Evolutionary conservation across 108 stramenopile genomes (phyloP), one percentile per base, ranked within the genome.

Genomic region (Cylindrotheca closterium): DNA sequence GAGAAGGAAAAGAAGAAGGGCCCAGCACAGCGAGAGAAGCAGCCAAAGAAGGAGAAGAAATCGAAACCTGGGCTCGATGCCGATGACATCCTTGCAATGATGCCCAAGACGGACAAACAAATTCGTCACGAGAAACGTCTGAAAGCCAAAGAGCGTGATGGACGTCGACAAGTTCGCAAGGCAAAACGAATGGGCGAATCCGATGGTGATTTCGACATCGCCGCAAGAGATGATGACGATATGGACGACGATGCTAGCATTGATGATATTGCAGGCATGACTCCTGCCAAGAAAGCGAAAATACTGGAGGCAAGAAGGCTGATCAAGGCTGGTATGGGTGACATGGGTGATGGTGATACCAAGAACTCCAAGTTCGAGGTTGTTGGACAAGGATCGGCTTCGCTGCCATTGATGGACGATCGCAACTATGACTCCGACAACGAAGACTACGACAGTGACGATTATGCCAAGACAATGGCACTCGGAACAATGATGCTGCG

Each of bases 101-200:
- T 99, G 95, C 97, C 97, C 10, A 96, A 95, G 66, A 98, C 96
- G 0, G 99, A 99, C 58, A 98, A 98, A 58, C 90, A 98, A 67
- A 81, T 81, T 29, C 96, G 98, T 23, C 92, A 96, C 57, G 97
- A 97, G 55, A 96, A 96, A 58, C 79, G 98, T 17, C 55, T 86
- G 46, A 98, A 98, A 67, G 89, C 88, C 27, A 80, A 79, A 51
- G 93, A 88, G 45, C 81, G 97, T 2, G 80, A 95, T 57, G 95
- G 96, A 75, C 81, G 96, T 10, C 78, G 80, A 47, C 78, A 90
- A 60, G 82, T 78, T 12, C 79, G 92, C 33, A 81, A 81, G 29
- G 88, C 89, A 19, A 77, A 79, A 29, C 69, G 75, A 23, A 69
- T 86, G 21, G 90, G 87, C 21, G 85, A 84, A 56, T 33, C 58